A percentile compares a stretch with the other conserved stretches of the same genome.
Evolutionary conservation across 345 rosid genomes (phyloP).

Genomic region (Dimocarpus longan): DNA sequence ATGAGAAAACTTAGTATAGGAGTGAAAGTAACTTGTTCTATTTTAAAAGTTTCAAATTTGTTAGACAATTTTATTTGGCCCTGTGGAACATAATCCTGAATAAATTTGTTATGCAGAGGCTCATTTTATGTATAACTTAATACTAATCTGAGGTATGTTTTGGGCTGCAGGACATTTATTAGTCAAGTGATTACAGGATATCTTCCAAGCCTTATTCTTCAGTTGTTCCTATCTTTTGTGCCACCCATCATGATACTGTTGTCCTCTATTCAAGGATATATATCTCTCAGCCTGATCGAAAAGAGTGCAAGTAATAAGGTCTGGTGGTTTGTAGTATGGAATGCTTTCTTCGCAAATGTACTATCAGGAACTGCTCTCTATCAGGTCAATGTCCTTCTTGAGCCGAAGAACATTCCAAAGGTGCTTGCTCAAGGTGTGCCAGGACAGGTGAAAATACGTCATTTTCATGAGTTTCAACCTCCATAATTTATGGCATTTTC

Average conservation of each 20-base stretch:
- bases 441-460: constrained; percentile 59
- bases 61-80: neutral
- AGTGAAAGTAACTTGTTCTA: constrained; percentile 7
- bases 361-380: constrained; percentile 82
- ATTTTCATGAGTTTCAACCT: constrained; percentile 2
- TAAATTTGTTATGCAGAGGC: neutral
- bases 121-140: constrained; percentile 1
- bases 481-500: neutral
- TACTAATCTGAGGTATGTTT: constrained; percentile 19
- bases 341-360: constrained; percentile 80
- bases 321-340: constrained; percentile 77
- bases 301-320: constrained; percentile 79
- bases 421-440: constrained; percentile 87
- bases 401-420: constrained; percentile 71
- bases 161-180: constrained; percentile 61
- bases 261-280: constrained; percentile 80
- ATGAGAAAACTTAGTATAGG: neutral
- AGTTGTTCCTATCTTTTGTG: constrained; percentile 55
- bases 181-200: constrained; percentile 86
- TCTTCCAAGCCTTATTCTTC: constrained; percentile 85
- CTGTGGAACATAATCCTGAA: neutral
- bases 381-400: constrained; percentile 60
- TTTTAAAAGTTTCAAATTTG: neutral
- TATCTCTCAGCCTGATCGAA: constrained; percentile 69
- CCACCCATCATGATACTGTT: constrained; percentile 75